Percentiles rank a stretch among this genome's conserved stretches.
Evolutionary conservation across 768 basidiomycete genomes (phyloP).

Genomic region (Tephrocybe sp.): DNA sequence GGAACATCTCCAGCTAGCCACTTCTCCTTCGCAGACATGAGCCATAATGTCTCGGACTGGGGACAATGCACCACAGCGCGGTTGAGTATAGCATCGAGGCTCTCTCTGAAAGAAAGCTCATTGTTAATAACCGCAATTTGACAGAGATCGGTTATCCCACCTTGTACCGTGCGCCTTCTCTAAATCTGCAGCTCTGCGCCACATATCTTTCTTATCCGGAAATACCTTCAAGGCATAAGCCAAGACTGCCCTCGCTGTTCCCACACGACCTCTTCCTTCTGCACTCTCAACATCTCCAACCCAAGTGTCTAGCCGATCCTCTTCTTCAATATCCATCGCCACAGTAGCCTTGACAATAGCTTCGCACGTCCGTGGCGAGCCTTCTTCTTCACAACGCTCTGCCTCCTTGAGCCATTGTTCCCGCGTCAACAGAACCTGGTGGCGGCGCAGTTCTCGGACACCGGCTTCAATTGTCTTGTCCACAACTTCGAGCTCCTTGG

Average conservation of each 20-base stretch:
- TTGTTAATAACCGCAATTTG: neutral
- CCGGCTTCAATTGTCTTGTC: slow-evolving; percentile 89
- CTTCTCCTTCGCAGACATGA: slow-evolving; percentile 98
- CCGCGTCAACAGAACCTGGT: slow-evolving; percentile 81
- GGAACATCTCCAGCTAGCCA: slow-evolving; percentile 89
- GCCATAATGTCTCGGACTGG: slow-evolving; percentile 94
- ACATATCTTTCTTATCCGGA: slow-evolving; percentile 81
- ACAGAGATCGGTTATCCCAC: slow-evolving; percentile 32
- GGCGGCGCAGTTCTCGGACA: slow-evolving; percentile 72
- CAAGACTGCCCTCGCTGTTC: slow-evolving; percentile 83
- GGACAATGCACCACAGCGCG: slow-evolving; percentile 90
- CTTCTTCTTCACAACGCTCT: slow-evolving; percentile 85
- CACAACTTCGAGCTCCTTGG: slow-evolving; percentile 68
- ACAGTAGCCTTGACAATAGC: slow-evolving; percentile 95
- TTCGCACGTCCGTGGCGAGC: slow-evolving; percentile 82
- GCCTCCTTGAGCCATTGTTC: slow-evolving; percentile 98
- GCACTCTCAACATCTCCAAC: slow-evolving; percentile 86
- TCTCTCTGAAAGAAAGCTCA: slow-evolving; percentile 48
- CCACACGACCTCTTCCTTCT: slow-evolving; percentile 68
- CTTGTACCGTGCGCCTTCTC: slow-evolving; percentile 88
- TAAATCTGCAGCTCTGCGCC: slow-evolving; percentile 89
- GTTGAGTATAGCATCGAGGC: slow-evolving; percentile 75
- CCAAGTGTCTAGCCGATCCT: slow-evolving; percentile 90
- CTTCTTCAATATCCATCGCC: slow-evolving; percentile 92
- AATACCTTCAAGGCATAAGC: slow-evolving; percentile 91